Base-by-base conservation (phyloP, 176 grass and related monocot genomes). In the Cocos nucifera region DNA sequence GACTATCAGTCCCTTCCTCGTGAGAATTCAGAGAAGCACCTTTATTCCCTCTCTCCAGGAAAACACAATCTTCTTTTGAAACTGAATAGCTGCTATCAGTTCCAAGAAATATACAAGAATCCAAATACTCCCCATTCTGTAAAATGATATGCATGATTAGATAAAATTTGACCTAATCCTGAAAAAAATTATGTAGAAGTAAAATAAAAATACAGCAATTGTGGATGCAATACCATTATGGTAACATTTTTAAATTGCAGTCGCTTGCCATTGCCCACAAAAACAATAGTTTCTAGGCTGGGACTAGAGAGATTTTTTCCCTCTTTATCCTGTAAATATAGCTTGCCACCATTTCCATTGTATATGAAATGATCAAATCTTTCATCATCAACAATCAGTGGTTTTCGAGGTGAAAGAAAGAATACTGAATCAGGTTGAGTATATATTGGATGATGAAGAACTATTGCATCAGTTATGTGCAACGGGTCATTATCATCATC, bases 51-150 rank as follows among this genome's bases (percentile, higher is more conserved):
- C 66, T 88, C 58, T 63, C 70, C 66, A 91, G 75, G 59, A 77
- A 90, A 26, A 97, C 92, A 58, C 62, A 53, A n/a, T 97, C 84
- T 66, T 71, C 64, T 79, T 78, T 73, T 66, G 92, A 97, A 68
- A 75, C 84, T 85, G 87, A 97, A 85, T 91, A 97, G 49, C 69
- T 82, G 76, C 87, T 83, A 77, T 88, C 73, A 59, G 80, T 84
- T 59, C 78, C 92, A 22, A 97, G 87, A 75, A 66, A 88, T 70
- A 85, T 75, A 64, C 87, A 91, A 12, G 92, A 97, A 74, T 91
- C 87, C 73, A 97, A 69, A 84, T 88, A 97, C 70, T 91, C 83
- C 28, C 92, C 92, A 76, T 82, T 84, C 92, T 97, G 67, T 50
- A 29, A 69, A 22, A 82, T 78, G 20, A 49, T 3, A 22, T 66